phyloP scores from a whole-genome alignment of 2,329 filamentous ascomycete species.

The Xylaria sp. region DNA sequence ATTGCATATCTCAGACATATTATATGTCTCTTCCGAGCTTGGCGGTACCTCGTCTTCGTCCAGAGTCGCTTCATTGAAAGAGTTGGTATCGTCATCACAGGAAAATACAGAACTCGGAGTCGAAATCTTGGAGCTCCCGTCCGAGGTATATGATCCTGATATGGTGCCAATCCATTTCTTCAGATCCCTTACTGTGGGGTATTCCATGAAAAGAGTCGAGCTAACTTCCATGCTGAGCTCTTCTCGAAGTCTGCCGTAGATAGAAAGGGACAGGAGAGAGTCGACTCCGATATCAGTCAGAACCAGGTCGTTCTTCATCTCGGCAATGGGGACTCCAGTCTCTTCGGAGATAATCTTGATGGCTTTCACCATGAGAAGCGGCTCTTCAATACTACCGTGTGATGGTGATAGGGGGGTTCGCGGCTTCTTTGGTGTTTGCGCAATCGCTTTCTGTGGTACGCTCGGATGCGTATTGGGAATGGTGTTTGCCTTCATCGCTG shows the following conservation, averaged over 20 bases:
- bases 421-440: neutral
- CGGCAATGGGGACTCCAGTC: conserved; percentile 12
- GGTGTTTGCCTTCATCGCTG: neutral
- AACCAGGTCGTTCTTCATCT: conserved; percentile 14
- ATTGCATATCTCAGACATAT: neutral
- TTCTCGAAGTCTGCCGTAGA: conserved; percentile 15
- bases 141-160: neutral
- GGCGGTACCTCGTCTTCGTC: neutral
- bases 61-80: neutral
- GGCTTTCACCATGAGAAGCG: neutral
- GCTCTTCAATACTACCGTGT: neutral
- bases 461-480: neutral
- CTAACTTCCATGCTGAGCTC: conserved; percentile 18
- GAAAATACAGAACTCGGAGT: neutral
- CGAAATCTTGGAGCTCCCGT: neutral
- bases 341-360: conserved; percentile 28
- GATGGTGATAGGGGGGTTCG: neutral
- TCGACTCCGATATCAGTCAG: conserved; percentile 25
- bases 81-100: neutral
- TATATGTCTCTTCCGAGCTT: neutral
- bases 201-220: conserved; percentile 10
- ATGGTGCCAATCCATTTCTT: neutral
- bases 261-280: conserved; percentile 18
- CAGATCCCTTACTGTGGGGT: conserved; percentile 21
- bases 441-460: neutral